Conservation (phyloP, 2,329 filamentous ascomycete species). For the Lachnellula suecica region DNA sequence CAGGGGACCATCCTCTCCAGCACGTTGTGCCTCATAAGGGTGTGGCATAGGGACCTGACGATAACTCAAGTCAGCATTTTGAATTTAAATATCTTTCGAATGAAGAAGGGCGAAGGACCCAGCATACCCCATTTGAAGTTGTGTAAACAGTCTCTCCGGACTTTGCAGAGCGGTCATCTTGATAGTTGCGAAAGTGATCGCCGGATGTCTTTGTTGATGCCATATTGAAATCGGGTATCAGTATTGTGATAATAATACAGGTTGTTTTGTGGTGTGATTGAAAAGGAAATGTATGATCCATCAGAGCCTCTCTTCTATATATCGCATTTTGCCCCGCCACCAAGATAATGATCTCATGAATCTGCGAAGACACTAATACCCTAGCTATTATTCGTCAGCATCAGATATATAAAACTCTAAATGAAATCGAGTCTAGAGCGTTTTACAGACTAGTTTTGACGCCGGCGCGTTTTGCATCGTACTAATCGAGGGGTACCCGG, state of each 20-base stretch:
- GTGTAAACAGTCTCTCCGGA: conserved; percentile 49
- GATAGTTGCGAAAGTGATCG: conserved; percentile 39
- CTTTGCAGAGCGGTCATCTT: conserved; percentile 39
- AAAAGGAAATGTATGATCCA: background rate
- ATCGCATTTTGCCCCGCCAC: background rate
- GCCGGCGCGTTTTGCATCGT: no score
- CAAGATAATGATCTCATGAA: background rate
- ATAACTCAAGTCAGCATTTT: background rate
- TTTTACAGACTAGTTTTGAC: no score
- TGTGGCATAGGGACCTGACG: conserved; percentile 47
- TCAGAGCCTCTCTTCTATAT: background rate
- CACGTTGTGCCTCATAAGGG: conserved; percentile 52
- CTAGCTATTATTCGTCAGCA: background rate
- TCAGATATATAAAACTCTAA: background rate
- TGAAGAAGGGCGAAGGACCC: no score
- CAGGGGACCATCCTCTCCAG: conserved; percentile 48
- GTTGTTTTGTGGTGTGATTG: background rate
- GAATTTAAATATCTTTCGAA: no score
- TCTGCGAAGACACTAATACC: background rate
- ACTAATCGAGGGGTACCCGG: no score
- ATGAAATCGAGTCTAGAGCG: no score
- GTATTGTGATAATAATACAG: background rate
- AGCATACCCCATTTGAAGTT: conserved; percentile 31
- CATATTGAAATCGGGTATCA: conserved; percentile 12
- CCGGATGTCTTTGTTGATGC: conserved; percentile 34